These are phyloP conservation scores for Colletotrichum costaricense DNA, from an alignment of 2,329 filamentous ascomycete species.

Conservation along the genomic window DNA sequence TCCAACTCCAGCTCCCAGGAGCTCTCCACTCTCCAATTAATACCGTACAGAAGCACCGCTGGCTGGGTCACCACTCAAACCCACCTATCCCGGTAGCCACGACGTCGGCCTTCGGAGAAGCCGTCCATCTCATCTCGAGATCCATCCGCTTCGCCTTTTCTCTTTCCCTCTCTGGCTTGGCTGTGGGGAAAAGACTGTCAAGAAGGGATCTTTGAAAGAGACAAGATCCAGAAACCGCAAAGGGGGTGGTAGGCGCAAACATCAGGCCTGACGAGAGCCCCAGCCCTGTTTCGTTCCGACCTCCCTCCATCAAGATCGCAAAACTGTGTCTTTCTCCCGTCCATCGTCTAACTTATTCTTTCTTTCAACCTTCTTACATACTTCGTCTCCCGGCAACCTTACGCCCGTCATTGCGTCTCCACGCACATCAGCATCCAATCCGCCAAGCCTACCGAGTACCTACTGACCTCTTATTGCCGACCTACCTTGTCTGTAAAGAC, in stretches of 20 bases:
- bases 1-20: neutral
- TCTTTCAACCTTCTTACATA: neutral
- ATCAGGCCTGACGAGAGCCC: conserved; percentile 1
- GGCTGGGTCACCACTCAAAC: neutral
- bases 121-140: conserved; percentile 13
- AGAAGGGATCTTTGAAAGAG: neutral
- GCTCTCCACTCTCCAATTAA: conserved; percentile 1
- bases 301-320: conserved; percentile 3
- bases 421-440: neutral
- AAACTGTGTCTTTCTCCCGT: conserved; percentile 18
- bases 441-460: too few relatives aligned
- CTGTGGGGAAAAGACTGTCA: neutral
- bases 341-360: neutral
- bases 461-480: neutral
- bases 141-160: conserved; percentile 2
- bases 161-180: neutral
- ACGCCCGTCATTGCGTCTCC: neutral
- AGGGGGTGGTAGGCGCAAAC: too few relatives aligned
- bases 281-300: conserved; percentile 26
- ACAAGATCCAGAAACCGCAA: neutral
- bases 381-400: neutral
- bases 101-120: conserved; percentile 34
- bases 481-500: neutral
- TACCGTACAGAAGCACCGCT: neutral
- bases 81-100: conserved; percentile 9